Base-by-base conservation (phyloP, 2,329 filamentous ascomycete genomes). In the Reticulascus tulasneorum region DNA sequence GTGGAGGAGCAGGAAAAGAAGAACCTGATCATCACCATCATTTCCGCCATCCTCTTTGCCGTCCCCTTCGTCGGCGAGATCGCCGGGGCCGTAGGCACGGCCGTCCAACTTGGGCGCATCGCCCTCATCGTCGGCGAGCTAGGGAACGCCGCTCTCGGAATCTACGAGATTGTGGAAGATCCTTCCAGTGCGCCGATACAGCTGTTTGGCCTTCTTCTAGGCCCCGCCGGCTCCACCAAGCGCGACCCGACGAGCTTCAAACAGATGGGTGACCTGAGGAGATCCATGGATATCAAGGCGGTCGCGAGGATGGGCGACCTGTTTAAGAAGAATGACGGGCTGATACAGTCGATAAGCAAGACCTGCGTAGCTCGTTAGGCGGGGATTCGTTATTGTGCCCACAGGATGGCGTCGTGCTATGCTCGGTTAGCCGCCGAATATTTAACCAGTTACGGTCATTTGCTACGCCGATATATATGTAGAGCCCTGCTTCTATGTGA, bases 21-120 rank as follows among this genome's bases (percentile, higher is more conserved):
- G 32, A 19, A 23, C 18, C 23, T 39, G 9, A 31, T 35, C 23
- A 17, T 35, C 16, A 15, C 10, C 22, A 39, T 39, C 18, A 7
- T 35, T 20, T 20, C 22, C 13, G 26, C 17, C 21, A 11, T 39
- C 13, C 18, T 39, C 2, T 30, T 35, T 23, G 15, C 35, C 21
- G 30, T 38, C 25, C 36, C 36, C 3, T 34, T 38, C 10, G 30
- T 29, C 6, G 36, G 36, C 15, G 13, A 37, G 18, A 27, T 27
- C 23, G 35, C 29, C 35, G 28, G 23, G 22, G 24, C 29, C 2
- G 24, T 21, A 15, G 23, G 30, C 15, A 25, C 24, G 10, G 36
- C 36, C 2, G 34, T 21, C 23, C 20, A 33, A 8, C 24, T 17
- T 9, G 29, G 36, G 20, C 33, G 33, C 24, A 38, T 38, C 5